A percentile compares a stretch with the other conserved stretches of the same genome.
Evolutionary conservation across 768 basidiomycete species (phyloP).

Genomic region (Pleurotus giganteus): DNA sequence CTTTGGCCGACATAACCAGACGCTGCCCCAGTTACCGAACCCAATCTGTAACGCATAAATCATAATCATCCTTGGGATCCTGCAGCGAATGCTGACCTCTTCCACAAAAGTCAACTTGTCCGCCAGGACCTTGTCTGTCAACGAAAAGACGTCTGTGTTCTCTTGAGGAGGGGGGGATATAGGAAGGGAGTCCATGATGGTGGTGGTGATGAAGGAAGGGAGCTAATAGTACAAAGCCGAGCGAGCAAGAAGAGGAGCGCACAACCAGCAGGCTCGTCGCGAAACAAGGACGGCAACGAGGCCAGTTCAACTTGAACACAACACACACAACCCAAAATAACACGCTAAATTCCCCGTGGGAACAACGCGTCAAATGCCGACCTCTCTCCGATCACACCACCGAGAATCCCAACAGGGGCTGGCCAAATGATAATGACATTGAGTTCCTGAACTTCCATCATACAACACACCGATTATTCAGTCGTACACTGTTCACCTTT

Average conservation of each 20-base stretch:
- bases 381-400: constrained; percentile 5
- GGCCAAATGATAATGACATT: too few relatives aligned
- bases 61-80: constrained; percentile 12
- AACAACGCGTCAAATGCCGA: constrained; percentile 5
- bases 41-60: constrained; percentile 60
- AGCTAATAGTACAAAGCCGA: constrained; percentile 55
- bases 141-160: constrained; percentile 65
- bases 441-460: too few relatives aligned
- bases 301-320: constrained; percentile 8
- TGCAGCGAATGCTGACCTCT: constrained; percentile 47
- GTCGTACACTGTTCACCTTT: too few relatives aligned
- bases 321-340: constrained; percentile 10
- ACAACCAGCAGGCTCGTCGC: constrained; percentile 11
- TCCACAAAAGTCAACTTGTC: constrained; percentile 72
- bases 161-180: constrained; percentile 31
- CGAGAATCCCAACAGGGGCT: too few relatives aligned
- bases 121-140: constrained; percentile 70
- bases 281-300: constrained; percentile 9
- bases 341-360: constrained; percentile 1
- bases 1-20: constrained; percentile 77
- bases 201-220: constrained; percentile 42
- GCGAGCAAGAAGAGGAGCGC: constrained; percentile 34
- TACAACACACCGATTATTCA: too few relatives aligned
- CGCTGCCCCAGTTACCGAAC: constrained; percentile 91
- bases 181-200: constrained; percentile 35